These are phyloP conservation scores for Chrysanthemum lavandulifolium DNA, from an alignment of 129 eudicot genomes.

Conservation along the genomic window DNA sequence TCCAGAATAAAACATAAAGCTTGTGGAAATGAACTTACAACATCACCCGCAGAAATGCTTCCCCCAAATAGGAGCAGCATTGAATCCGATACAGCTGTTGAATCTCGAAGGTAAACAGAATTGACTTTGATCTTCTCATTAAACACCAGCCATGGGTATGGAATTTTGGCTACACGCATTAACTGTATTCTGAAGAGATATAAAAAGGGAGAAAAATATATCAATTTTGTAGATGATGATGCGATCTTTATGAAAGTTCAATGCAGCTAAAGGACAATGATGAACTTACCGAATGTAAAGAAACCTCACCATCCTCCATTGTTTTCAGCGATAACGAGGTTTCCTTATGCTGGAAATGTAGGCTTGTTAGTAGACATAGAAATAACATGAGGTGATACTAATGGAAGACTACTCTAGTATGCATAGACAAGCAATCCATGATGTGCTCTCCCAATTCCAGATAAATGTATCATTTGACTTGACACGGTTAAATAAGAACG, in stretches of 20 bases:
- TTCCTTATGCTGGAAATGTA: conserved; percentile 59
- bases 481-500: background rate
- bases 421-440: background rate
- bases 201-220: background rate
- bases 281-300: conserved; percentile 62
- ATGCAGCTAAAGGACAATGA: background rate
- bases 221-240: background rate
- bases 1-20: background rate
- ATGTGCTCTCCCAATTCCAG: background rate
- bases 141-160: conserved; percentile 88
- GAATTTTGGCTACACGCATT: conserved; percentile 65
- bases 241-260: background rate
- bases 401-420: background rate
- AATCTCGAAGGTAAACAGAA: conserved; percentile 78
- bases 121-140: conserved; percentile 83
- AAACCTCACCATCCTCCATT: conserved; percentile 86
- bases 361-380: conserved; percentile 15
- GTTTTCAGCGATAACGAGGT: conserved; percentile 74
- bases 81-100: conserved; percentile 87
- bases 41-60: conserved; percentile 54
- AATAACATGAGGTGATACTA: background rate
- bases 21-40: conserved; percentile 39
- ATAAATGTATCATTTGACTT: background rate
- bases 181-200: conserved; percentile 52
- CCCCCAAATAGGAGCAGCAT: conserved; percentile 82